phyloP scores from a whole-genome alignment of 202 grass and related monocot genomes.

The Schoenoplectus tabernaemontani region DNA sequence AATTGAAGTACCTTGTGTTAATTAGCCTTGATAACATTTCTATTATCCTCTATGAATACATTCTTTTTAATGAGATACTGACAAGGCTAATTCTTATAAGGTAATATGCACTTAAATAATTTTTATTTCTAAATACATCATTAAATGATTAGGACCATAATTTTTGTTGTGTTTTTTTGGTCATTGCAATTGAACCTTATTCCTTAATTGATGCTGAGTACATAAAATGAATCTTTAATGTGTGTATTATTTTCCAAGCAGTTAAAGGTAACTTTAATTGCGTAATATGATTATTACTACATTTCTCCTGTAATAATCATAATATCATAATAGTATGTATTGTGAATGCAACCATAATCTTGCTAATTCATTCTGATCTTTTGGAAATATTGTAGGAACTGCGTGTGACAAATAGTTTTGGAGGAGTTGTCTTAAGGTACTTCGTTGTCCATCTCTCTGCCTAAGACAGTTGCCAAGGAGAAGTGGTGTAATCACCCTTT shows the following conservation, averaged over 20 bases:
- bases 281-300: background rate
- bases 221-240: background rate
- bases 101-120: background rate
- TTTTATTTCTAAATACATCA: background rate
- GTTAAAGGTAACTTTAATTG: background rate
- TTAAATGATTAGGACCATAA: background rate
- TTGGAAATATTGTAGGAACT: constrained; percentile 56
- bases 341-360: background rate
- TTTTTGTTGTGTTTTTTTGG: background rate
- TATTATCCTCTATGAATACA: background rate
- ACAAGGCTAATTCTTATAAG: background rate
- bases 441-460: background rate
- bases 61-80: background rate
- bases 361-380: background rate
- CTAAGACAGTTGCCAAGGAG: background rate
- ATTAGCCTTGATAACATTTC: background rate
- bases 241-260: background rate
- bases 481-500: background rate
- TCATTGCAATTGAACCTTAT: background rate
- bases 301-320: background rate
- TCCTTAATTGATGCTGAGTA: too few relatives aligned
- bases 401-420: constrained; percentile 76
- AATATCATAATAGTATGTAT: background rate
- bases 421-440: constrained; percentile 90
- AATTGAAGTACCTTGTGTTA: background rate